Percentiles rank a stretch among this genome's conserved stretches.
phyloP scores from a whole-genome alignment of 2,329 filamentous ascomycete genomes.

The Penicillium hordei region DNA sequence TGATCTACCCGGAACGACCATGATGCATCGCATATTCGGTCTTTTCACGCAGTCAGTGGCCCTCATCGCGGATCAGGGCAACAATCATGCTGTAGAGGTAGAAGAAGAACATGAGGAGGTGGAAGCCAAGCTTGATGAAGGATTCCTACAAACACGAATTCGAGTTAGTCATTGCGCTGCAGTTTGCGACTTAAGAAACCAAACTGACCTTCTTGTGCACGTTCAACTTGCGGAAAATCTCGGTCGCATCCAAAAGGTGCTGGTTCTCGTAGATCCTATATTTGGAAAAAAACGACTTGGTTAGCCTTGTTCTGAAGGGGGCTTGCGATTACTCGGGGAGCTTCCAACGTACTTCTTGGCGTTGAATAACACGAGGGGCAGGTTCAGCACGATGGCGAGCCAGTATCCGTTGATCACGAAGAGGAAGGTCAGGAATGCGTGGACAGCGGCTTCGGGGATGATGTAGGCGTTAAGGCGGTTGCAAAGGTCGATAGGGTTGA shows the following conservation, averaged over 20 bases:
- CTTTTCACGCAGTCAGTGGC: conserved; percentile 61
- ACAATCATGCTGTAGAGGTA: conserved; percentile 99
- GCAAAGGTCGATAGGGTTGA: conserved; percentile 99
- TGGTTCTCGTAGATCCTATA: conserved; percentile 92
- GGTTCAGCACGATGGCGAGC: conserved; percentile 86
- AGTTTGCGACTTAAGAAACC: neutral
- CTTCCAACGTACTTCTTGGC: conserved; percentile 80
- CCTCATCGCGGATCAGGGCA: conserved; percentile 92
- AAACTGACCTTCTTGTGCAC: conserved; percentile 87
- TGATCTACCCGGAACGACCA: conserved; percentile 27
- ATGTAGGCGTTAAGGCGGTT: conserved; percentile 99
- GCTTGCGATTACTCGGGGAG: conserved; percentile 1
- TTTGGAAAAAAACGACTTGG: conserved; percentile 12
- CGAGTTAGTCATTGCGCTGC: conserved; percentile 11
- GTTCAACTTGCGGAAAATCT: conserved; percentile 99
- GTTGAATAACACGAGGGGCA: conserved; percentile 90
- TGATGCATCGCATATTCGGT: conserved; percentile 43
- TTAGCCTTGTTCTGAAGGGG: conserved; percentile 21
- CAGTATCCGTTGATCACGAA: conserved; percentile 99
- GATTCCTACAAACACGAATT: conserved; percentile 69
- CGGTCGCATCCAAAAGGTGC: conserved; percentile 93
- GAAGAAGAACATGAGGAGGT: conserved; percentile 99
- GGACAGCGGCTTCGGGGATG: conserved; percentile 95
- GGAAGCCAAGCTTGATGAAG: conserved; percentile 98
- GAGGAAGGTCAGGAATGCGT: conserved; percentile 90